Percentiles rank a stretch among this genome's conserved stretches.
These are phyloP conservation scores for Fusarium sp. DNA, from an alignment of 2,329 filamentous ascomycete species.

Conservation along the genomic window DNA sequence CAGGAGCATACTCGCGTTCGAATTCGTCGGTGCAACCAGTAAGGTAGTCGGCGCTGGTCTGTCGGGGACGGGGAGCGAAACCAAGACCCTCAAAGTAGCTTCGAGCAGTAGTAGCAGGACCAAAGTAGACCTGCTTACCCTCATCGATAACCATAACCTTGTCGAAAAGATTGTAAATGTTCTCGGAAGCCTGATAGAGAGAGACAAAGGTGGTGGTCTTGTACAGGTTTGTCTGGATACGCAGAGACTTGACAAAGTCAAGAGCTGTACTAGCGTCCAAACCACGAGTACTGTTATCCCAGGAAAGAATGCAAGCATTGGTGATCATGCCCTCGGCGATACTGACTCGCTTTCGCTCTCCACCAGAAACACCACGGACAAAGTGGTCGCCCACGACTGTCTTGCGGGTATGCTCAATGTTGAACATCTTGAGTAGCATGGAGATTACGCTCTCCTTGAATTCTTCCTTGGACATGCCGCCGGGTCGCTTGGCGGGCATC, in stretches of 20 bases:
- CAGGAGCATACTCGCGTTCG: constrained; percentile 77
- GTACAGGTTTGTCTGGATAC: constrained; percentile 84
- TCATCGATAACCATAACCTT: constrained; percentile 83
- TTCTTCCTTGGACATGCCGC: constrained; percentile 72
- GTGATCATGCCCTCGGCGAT: constrained; percentile 86
- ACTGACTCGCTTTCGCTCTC: constrained; percentile 73
- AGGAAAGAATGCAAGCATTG: constrained; percentile 73
- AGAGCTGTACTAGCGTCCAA: constrained; percentile 73
- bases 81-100: constrained; percentile 79
- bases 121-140: constrained; percentile 79
- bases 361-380: constrained; percentile 77
- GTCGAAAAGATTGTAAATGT: constrained; percentile 80
- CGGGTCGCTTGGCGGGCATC: constrained; percentile 79
- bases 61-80: constrained; percentile 75
- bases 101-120: constrained; percentile 70
- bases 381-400: constrained; percentile 87
- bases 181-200: constrained; percentile 84
- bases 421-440: constrained; percentile 87
- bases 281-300: constrained; percentile 77
- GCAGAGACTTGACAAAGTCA: constrained; percentile 72
- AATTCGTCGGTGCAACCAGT: constrained; percentile 86
- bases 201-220: constrained; percentile 85
- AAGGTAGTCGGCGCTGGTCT: constrained; percentile 82
- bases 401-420: constrained; percentile 85
- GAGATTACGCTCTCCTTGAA: constrained; percentile 80